Conservation (phyloP, 1,139 yeast species). For the Yamadazyma oceani region DNA sequence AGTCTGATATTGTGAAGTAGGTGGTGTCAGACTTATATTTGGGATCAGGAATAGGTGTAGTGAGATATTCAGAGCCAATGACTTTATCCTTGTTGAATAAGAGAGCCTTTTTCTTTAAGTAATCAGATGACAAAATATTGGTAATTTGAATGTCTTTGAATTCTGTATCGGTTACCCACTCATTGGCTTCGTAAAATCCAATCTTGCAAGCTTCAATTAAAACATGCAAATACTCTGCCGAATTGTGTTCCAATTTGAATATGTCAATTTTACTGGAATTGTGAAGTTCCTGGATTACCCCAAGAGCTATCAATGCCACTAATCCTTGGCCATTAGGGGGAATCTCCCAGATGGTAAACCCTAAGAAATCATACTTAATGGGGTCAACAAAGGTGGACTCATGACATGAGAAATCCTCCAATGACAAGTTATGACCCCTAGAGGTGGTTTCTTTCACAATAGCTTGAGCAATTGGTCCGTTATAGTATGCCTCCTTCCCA, state of each 20-base stretch:
- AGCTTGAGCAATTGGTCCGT: constrained; percentile 65
- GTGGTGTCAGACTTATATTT: constrained; percentile 73
- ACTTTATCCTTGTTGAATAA: constrained; percentile 42
- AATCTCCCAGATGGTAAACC: constrained; percentile 62
- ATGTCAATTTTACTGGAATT: constrained; percentile 47
- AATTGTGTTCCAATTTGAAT: constrained; percentile 56
- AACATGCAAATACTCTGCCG: constrained; percentile 68
- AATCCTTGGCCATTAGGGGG: constrained; percentile 85
- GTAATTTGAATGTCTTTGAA: constrained; percentile 41
- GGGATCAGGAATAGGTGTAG: constrained; percentile 62
- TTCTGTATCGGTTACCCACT: constrained; percentile 63
- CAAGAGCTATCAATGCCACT: constrained; percentile 70
- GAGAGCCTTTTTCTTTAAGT: constrained; percentile 51
- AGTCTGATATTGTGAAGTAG: constrained; percentile 68
- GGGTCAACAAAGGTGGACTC: constrained; percentile 63
- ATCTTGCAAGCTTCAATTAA: constrained; percentile 70
- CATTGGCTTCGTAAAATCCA: constrained; percentile 77
- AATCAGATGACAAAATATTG: constrained; percentile 38
- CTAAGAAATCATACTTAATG: constrained; percentile 47
- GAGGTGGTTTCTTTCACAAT: constrained; percentile 54
- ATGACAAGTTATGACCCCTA: constrained; percentile 56
- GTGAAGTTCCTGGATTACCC: constrained; percentile 59
- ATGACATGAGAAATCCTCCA: constrained; percentile 55
- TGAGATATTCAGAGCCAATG: constrained; percentile 42
- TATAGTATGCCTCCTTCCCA: constrained; percentile 69